Evolutionary conservation across 352 stramenopile genomes (phyloP).

Genomic region (Achlya hypogyna): DNA sequence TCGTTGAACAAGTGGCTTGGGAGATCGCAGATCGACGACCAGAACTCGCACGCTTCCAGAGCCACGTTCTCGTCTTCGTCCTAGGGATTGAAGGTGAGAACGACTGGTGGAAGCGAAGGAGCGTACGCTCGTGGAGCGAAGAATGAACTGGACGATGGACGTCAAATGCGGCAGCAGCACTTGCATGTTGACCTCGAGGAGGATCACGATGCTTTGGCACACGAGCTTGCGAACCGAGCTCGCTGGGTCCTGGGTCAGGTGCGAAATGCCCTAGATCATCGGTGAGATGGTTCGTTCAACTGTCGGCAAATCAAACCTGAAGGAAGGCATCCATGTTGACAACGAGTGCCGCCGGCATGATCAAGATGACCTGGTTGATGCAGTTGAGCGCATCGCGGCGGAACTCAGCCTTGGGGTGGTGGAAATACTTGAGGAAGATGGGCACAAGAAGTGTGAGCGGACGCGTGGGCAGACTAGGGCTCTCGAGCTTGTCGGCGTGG

Average conservation of each 20-base stretch:
- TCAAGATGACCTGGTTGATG: slow-evolving; percentile 85
- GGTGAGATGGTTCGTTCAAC: not conserved
- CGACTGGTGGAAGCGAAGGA: not conserved
- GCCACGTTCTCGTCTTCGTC: slow-evolving; percentile 79
- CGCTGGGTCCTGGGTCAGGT: slow-evolving; percentile 74
- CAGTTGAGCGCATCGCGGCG: slow-evolving; percentile 81
- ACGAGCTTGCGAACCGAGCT: slow-evolving; percentile 78
- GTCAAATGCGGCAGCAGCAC: slow-evolving; percentile 84
- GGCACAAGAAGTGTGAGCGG: slow-evolving; percentile 82
- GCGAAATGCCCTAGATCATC: slow-evolving; percentile 53
- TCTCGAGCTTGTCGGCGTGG: slow-evolving; percentile 81
- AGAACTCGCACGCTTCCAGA: slow-evolving; percentile 87
- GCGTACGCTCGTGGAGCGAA: slow-evolving; percentile 45
- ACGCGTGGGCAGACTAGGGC: slow-evolving; percentile 59
- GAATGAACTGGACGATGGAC: slow-evolving; percentile 88
- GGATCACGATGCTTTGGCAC: slow-evolving; percentile 86
- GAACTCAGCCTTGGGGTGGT: slow-evolving; percentile 65
- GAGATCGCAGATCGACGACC: slow-evolving; percentile 86
- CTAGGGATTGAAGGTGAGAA: slow-evolving; percentile 26
- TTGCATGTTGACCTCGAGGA: slow-evolving; percentile 83
- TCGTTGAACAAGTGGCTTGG: slow-evolving; percentile 74
- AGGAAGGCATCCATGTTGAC: slow-evolving; percentile 87
- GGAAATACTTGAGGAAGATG: slow-evolving; percentile 84
- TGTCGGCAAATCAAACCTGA: slow-evolving; percentile 22
- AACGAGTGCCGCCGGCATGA: slow-evolving; percentile 79